Evolutionary conservation across 129 eudicot genomes (phyloP).

Genomic region (Lactuca sativa): DNA sequence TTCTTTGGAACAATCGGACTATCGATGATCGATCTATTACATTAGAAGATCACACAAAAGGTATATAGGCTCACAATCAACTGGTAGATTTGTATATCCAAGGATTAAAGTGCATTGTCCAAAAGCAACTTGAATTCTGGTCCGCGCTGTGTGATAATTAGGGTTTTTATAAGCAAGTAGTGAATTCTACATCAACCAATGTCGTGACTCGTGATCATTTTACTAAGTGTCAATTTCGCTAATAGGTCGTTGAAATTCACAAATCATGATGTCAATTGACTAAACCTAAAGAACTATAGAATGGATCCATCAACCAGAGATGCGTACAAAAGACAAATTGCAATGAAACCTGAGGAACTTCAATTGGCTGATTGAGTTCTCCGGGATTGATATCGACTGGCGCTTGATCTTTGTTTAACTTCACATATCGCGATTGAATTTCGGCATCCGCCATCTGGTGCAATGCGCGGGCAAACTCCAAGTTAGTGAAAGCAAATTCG

Average conservation of each 20-base stretch:
- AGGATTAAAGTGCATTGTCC: neutral
- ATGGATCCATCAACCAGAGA: neutral
- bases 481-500: neutral
- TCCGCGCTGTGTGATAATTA: neutral
- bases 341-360: slow-evolving; percentile 69
- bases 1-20: no score
- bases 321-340: neutral
- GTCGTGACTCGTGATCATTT: neutral
- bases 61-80: no score
- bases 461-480: neutral
- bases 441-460: slow-evolving; percentile 64
- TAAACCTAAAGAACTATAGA: neutral
- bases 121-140: neutral
- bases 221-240: no score
- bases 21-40: no score
- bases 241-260: neutral
- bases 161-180: neutral
- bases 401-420: slow-evolving; percentile 68
- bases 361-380: slow-evolving; percentile 87
- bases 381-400: slow-evolving; percentile 65
- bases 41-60: no score
- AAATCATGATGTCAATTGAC: neutral
- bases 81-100: neutral
- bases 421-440: slow-evolving; percentile 61
- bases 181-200: neutral